These are phyloP conservation scores for Amanita phalloides DNA, from an alignment of 768 basidiomycete genomes.

Conservation along the genomic window DNA sequence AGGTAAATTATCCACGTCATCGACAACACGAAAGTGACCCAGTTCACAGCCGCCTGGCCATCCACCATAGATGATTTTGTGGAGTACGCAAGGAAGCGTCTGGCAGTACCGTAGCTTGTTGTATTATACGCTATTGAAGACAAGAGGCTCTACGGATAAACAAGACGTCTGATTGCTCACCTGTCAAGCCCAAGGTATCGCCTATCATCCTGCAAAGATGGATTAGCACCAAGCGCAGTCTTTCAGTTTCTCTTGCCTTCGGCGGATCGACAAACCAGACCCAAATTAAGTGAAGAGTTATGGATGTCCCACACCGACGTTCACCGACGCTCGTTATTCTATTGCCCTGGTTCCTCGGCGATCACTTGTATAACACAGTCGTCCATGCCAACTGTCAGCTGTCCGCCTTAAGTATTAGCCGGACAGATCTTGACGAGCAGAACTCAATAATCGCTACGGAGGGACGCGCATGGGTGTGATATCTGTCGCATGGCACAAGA, in stretches of 20 bases:
- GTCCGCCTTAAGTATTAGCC: background rate
- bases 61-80: slow-evolving; percentile 62
- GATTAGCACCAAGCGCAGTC: too few relatives aligned
- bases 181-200: too few relatives aligned
- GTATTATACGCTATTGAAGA: background rate
- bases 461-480: background rate
- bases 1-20: slow-evolving; percentile 31
- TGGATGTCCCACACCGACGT: too few relatives aligned
- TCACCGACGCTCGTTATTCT: background rate
- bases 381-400: background rate
- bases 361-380: background rate
- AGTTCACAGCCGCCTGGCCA: slow-evolving; percentile 34
- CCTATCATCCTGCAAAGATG: too few relatives aligned
- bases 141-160: background rate
- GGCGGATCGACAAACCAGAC: too few relatives aligned
- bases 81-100: slow-evolving; percentile 22
- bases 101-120: background rate
- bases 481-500: background rate
- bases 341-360: background rate
- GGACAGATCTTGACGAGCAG: background rate
- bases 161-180: too few relatives aligned
- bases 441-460: background rate
- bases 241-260: too few relatives aligned
- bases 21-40: background rate
- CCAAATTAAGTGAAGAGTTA: too few relatives aligned